Percentiles rank a stretch among this genome's conserved stretches.
Evolutionary conservation across 2,329 filamentous ascomycete genomes (phyloP).

Genomic region (Diaporthe citriasiana): DNA sequence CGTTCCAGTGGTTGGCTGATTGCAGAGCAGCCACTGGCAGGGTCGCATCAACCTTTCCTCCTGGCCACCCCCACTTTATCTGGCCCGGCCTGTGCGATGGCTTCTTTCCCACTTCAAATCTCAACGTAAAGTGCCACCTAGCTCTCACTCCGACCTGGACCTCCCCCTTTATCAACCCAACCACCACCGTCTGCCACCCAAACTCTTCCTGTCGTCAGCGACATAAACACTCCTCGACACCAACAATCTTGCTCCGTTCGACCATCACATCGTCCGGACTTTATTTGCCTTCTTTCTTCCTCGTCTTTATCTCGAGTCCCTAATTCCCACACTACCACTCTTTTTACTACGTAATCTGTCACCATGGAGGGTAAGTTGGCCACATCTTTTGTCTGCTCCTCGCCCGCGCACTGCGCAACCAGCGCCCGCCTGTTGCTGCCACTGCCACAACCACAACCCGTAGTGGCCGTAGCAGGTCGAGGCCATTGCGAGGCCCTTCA

Average conservation of each 20-base stretch:
- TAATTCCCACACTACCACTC: conserved; percentile 47
- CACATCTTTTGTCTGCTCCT: conserved; percentile 50
- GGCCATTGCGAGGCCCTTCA: conserved; percentile 36
- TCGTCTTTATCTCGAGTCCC: conserved; percentile 47
- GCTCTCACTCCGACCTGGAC: conserved; percentile 37
- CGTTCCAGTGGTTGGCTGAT: conserved; percentile 41
- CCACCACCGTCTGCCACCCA: conserved; percentile 40
- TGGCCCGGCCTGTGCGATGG: conserved; percentile 42
- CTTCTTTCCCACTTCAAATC: conserved; percentile 44
- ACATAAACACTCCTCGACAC: conserved; percentile 34
- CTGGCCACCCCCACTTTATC: conserved; percentile 39
- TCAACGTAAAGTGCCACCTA: conserved; percentile 43
- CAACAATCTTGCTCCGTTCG: conserved; percentile 42
- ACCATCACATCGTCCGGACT: conserved; percentile 43
- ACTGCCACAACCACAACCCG: not conserved
- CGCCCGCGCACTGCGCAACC: conserved; percentile 39
- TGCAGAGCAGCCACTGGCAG: conserved; percentile 36
- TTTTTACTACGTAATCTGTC: conserved; percentile 59
- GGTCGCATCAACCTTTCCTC: conserved; percentile 37
- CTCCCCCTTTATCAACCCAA: conserved; percentile 43
- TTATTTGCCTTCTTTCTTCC: conserved; percentile 48
- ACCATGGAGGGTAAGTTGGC: conserved; percentile 68
- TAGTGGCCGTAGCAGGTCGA: conserved; percentile 33
- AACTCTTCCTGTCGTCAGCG: conserved; percentile 41
- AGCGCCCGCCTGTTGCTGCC: conserved; percentile 41